Evolutionary conservation across 2,329 filamentous ascomycete genomes (phyloP).

Genomic region (Sphaerostilbella broomeana): DNA sequence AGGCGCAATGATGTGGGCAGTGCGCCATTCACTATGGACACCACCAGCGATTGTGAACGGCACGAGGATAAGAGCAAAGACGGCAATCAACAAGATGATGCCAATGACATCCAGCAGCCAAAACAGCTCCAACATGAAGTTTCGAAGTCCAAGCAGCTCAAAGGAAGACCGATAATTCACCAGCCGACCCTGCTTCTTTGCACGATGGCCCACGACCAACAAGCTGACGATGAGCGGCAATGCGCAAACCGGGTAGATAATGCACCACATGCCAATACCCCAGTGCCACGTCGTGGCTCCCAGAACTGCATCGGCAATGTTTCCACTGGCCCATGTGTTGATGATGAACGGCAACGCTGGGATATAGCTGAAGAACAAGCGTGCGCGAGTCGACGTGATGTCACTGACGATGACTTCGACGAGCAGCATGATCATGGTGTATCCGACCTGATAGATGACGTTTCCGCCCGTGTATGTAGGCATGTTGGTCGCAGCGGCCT

Average conservation of each 20-base stretch:
- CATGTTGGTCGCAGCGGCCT: slow-evolving; percentile 44
- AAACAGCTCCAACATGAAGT: slow-evolving; percentile 35
- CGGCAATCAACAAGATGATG: slow-evolving; percentile 39
- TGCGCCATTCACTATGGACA: slow-evolving; percentile 31
- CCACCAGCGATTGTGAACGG: slow-evolving; percentile 42
- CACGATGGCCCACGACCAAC: slow-evolving; percentile 43
- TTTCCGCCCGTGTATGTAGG: slow-evolving; percentile 50
- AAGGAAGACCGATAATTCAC: slow-evolving; percentile 18
- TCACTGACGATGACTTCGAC: slow-evolving; percentile 60
- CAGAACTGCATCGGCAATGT: slow-evolving; percentile 46
- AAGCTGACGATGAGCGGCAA: slow-evolving; percentile 51
- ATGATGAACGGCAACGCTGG: slow-evolving; percentile 54
- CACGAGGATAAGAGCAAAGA: slow-evolving; percentile 40
- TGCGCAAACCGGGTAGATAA: slow-evolving; percentile 54
- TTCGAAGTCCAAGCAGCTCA: slow-evolving; percentile 19
- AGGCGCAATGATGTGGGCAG: slow-evolving; percentile 35
- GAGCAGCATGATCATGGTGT: slow-evolving; percentile 54
- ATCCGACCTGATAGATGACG: slow-evolving; percentile 57
- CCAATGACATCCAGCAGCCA: slow-evolving; percentile 41
- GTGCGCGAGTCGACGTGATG: slow-evolving; percentile 54
- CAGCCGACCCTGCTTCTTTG: slow-evolving; percentile 44
- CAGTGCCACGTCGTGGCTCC: slow-evolving; percentile 48
- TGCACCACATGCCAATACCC: slow-evolving; percentile 59
- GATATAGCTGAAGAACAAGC: slow-evolving; percentile 59
- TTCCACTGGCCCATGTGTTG: slow-evolving; percentile 59